Evolutionary conservation across 1,139 yeast species (phyloP).

Genomic region (Geotrichum klebahnii): DNA sequence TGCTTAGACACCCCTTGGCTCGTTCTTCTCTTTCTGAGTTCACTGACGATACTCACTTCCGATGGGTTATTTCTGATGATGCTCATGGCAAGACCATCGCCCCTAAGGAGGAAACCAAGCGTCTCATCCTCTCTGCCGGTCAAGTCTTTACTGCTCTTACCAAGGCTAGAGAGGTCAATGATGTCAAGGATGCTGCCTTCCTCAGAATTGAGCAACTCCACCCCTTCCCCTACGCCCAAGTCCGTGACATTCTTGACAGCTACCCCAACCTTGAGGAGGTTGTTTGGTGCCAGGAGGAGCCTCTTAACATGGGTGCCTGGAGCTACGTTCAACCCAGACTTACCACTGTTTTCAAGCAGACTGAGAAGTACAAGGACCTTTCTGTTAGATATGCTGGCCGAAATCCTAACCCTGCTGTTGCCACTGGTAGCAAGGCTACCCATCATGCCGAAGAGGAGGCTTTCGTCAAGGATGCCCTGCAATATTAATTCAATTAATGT

Average conservation of each 20-base stretch:
- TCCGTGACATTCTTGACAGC: constrained; percentile 74
- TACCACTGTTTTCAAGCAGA: constrained; percentile 66
- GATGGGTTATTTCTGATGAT: constrained; percentile 90
- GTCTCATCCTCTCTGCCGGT: constrained; percentile 80
- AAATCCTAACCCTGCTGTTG: constrained; percentile 96
- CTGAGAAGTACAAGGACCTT: constrained; percentile 58
- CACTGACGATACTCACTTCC: constrained; percentile 87
- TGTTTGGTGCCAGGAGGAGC: constrained; percentile 98
- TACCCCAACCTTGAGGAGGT: constrained; percentile 84
- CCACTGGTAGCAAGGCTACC: constrained; percentile 92
- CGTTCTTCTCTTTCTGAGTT: constrained; percentile 79
- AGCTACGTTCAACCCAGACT: constrained; percentile 77
- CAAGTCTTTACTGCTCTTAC: constrained; percentile 92
- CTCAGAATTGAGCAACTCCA: constrained; percentile 90
- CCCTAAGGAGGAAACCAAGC: constrained; percentile 79
- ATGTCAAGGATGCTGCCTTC: constrained; percentile 79
- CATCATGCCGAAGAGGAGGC: constrained; percentile 87
- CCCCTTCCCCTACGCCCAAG: constrained; percentile 97
- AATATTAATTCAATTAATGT: constrained; percentile 19
- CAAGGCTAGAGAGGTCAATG: constrained; percentile 77
- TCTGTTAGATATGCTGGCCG: constrained; percentile 88
- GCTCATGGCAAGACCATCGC: constrained; percentile 75
- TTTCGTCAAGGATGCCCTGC: constrained; percentile 74
- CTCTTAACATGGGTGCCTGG: constrained; percentile 95
- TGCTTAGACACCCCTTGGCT: constrained; percentile 97